Evolutionary conservation across 257 asterid species (phyloP), one percentile per base, ranked within the genome.

Genomic region (Thymus quinquecostatus): DNA sequence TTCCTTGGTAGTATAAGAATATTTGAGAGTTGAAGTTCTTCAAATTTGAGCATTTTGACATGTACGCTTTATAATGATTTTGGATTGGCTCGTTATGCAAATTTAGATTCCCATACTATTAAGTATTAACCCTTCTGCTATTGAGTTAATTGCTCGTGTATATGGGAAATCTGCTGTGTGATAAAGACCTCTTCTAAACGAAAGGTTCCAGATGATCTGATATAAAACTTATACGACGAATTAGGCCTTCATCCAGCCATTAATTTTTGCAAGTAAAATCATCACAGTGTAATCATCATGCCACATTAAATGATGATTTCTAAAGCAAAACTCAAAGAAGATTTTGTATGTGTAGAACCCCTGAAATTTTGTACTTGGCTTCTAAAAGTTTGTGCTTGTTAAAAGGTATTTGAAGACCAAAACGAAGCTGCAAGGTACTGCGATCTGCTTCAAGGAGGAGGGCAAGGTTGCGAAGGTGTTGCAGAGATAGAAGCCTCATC

Each of bases 401-500:
- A 11, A 66, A 48, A 93, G 98, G 96, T 91, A 62, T 93, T 93
- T 79, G 98, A 93, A 73, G 98, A 93, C 78, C 84, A 87, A 85
- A 84, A 84, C 59, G 98, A 93, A 72, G 97, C 98, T 70, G 96
- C 89, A 56, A 87, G 50, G 70, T 93, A 93, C 74, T 93, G 98
- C 41, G 97, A 87, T 79, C 75, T 93, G 86, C 97, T 93, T 38
- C 95, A 92, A 79, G 98, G 98, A 43, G 97, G 97, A 60, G 98
- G 95, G 59, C 96, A 88, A 83, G 77, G 68, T 4, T 93, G 98
- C 45, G 98, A 89, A 86, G 97, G 94, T 43, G 88, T 91, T 50
- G 97, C 97, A 49, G 97, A 93, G 86, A 87, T 93, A 66, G 98
- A 93, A 65, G 98, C 98, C 66, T 88, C 96, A 32, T 91, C 96